phyloP scores from a whole-genome alignment of 176 grass and related monocot genomes.

The Aegilops longissima region DNA sequence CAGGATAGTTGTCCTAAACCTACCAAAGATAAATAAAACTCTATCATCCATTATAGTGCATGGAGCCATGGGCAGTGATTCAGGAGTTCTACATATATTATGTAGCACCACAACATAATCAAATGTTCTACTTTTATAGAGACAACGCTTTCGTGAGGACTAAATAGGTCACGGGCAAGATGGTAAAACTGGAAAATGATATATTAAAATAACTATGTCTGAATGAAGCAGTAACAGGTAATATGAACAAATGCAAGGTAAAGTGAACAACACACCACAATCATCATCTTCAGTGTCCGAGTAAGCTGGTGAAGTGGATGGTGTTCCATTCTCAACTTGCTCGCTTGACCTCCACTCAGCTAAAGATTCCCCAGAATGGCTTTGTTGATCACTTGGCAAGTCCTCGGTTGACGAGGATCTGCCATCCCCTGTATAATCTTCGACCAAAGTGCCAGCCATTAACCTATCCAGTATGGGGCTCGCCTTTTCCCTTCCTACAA shows the following conservation, averaged over 20 bases:
- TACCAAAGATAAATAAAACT: neutral
- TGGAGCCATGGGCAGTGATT: neutral
- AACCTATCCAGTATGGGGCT: neutral
- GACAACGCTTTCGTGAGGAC: neutral
- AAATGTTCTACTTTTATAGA: neutral
- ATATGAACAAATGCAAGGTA: constrained; percentile 16
- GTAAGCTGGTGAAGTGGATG: constrained; percentile 84
- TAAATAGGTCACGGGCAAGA: neutral
- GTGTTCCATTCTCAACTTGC: constrained; percentile 86
- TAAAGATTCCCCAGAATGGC: constrained; percentile 64
- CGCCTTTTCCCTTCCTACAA: constrained; percentile 26
- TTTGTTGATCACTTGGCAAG: constrained; percentile 69
- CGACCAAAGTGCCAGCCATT: constrained; percentile 61
- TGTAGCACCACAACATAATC: constrained; percentile 2
- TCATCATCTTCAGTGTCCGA: constrained; percentile 84
- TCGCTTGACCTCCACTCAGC: constrained; percentile 81
- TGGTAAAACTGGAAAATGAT: neutral
- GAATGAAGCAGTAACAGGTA: neutral
- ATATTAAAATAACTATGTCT: neutral
- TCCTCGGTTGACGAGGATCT: constrained; percentile 49
- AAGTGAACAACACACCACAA: constrained; percentile 58
- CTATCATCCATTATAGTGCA: constrained; percentile 8
- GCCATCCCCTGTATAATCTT: constrained; percentile 48
- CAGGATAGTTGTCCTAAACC: neutral
- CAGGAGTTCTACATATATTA: neutral